These are phyloP conservation scores for Lavandula angustifolia DNA, from an alignment of 257 asterid species.

Conservation along the genomic window DNA sequence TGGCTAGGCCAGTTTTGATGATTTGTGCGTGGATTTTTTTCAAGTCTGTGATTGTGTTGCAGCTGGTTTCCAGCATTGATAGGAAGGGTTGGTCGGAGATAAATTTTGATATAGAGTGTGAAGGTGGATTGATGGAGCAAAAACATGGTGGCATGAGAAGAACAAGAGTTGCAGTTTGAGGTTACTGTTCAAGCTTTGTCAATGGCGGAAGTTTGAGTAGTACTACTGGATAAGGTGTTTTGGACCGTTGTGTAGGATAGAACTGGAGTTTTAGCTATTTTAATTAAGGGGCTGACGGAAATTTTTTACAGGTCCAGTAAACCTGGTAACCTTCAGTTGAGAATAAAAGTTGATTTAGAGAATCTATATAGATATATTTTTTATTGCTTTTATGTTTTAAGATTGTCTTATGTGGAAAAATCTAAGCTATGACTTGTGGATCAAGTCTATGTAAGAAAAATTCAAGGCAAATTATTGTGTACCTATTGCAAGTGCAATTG, in stretches of 20 bases:
- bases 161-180: constrained; percentile 16
- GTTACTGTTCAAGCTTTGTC: not conserved
- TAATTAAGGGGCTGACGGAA: no score
- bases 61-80: constrained; percentile 58
- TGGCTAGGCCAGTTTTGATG: constrained; percentile 66
- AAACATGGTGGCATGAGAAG: constrained; percentile 61
- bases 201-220: constrained; percentile 8
- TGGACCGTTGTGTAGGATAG: not conserved
- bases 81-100: constrained; percentile 68
- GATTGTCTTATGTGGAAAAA: no score
- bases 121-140: constrained; percentile 65
- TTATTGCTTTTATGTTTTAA: no score
- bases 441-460: no score
- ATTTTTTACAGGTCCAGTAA: no score
- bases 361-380: no score
- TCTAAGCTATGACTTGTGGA: no score
- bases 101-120: constrained; percentile 72
- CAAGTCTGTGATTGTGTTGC: constrained; percentile 58
- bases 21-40: constrained; percentile 62
- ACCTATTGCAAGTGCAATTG: no score
- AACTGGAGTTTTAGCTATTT: no score
- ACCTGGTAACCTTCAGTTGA: no score
- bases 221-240: constrained; percentile 36
- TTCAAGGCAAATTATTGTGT: no score
- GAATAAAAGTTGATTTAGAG: no score